A percentile compares a stretch with the other conserved stretches of the same genome.
phyloP scores from a whole-genome alignment of 177 flowering plant genomes.

The Vitis hybrid region DNA sequence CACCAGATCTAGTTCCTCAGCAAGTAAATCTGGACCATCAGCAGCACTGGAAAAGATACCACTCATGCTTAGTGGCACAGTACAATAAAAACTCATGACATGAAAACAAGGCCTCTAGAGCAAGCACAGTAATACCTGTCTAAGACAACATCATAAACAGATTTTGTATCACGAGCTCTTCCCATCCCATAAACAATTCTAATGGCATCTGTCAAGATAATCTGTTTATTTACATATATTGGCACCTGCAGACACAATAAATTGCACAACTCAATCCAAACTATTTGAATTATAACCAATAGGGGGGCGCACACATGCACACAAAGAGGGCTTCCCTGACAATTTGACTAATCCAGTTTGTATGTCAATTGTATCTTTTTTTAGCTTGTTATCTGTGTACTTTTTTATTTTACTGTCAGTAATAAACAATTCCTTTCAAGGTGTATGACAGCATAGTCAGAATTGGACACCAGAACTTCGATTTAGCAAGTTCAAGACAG shows the following conservation, averaged over 20 bases:
- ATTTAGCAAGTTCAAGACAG: neutral
- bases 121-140: constrained; percentile 51
- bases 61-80: constrained; percentile 7
- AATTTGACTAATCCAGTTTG: no score
- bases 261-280: no score
- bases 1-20: constrained; percentile 60
- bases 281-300: no score
- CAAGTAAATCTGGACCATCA: constrained; percentile 69
- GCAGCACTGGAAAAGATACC: constrained; percentile 48
- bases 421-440: no score
- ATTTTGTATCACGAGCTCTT: constrained; percentile 38
- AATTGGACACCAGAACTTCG: neutral
- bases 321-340: no score
- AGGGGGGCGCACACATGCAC: no score
- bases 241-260: constrained; percentile 53
- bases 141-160: constrained; percentile 63
- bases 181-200: constrained; percentile 51
- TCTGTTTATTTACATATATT: constrained; percentile 64
- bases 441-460: neutral
- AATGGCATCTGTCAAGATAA: constrained; percentile 68
- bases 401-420: no score
- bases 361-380: no score
- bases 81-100: constrained; percentile 1
- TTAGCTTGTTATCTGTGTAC: no score
- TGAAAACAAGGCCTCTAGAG: neutral